Evolutionary conservation across 1,284 basidiomycete species (phyloP), one percentile per base, ranked within the genome.

Genomic region (Austropuccinia psidii): DNA sequence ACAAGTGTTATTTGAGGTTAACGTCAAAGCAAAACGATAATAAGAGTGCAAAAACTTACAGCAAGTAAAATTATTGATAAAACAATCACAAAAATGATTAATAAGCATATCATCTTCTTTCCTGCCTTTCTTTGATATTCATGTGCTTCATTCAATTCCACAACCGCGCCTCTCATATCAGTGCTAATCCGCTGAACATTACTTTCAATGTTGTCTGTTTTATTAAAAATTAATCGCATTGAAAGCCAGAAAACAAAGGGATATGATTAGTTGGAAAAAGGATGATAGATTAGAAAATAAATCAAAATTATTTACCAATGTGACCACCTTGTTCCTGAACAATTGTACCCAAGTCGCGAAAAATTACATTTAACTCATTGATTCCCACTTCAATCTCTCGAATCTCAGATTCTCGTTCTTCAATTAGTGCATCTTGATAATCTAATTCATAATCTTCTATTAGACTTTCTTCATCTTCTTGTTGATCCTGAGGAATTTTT

Each of bases 351-450:
- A 99, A 83, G 82, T 98, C 95, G 50, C 92, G 87, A 85, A 99
- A 98, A 78, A 99, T 98, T 81, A 97, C 93, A 61, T 93, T 89
- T 57, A 99, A 83, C 80, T 99, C 95, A 79, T 97, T 93, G 68
- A 99, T 97, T 6, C 96, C 95, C 0, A 87, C 89, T 83, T 98
- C 96, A 75, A 99, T 99, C 80, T 98, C 94, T 54, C 90, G 87
- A 74, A 98, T 98, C 79, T 98, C 95, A 0, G 85, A 85, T 80
- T 99, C 95, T 21, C 96, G 90, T 80, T 98, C 95, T 74, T 90
- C 90, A 75, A 98, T 96, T 43, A 98, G 83, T 13, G 91, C 90
- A 79, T 99, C 95, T 80, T 98, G 96, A 81, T 95, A 95, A 43
- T 93, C 93, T 33, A 98, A 85, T 80, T 98, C 95, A 88, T 62